phyloP scores from a whole-genome alignment of 306 rosid genomes.

The Prunus davidiana region DNA sequence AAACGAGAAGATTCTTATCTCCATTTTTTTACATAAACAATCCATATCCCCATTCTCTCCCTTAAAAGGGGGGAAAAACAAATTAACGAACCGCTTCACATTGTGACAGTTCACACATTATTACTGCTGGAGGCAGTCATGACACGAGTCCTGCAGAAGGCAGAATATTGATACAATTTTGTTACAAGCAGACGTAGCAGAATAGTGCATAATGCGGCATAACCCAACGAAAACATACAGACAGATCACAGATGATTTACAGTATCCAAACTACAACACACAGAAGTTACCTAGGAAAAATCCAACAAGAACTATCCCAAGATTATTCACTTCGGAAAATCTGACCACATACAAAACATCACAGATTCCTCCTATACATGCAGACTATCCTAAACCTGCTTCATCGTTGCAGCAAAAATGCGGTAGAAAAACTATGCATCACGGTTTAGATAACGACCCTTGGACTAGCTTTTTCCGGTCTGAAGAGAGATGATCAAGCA shows the following conservation, averaged over 20 bases:
- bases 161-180: too few species aligned
- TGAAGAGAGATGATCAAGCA: conserved; percentile 20
- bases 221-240: background rate
- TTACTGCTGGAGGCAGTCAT: too few species aligned
- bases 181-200: background rate
- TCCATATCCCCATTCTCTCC: too few species aligned
- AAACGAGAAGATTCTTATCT: too few species aligned
- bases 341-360: background rate
- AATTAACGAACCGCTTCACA: too few species aligned
- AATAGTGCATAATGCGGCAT: background rate
- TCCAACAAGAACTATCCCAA: background rate
- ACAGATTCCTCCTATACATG: background rate
- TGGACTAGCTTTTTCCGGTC: conserved; percentile 4
- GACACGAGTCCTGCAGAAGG: too few species aligned
- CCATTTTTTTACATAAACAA: too few species aligned
- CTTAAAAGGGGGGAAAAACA: too few species aligned
- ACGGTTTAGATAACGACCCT: background rate
- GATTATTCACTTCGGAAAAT: background rate
- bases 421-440: background rate
- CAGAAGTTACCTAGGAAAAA: background rate
- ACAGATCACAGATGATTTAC: background rate
- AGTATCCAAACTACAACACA: background rate
- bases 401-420: background rate
- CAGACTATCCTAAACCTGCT: background rate
- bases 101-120: too few species aligned